phyloP scores from a whole-genome alignment of 2,329 filamentous ascomycete species.

The Pyrenophora teres region DNA sequence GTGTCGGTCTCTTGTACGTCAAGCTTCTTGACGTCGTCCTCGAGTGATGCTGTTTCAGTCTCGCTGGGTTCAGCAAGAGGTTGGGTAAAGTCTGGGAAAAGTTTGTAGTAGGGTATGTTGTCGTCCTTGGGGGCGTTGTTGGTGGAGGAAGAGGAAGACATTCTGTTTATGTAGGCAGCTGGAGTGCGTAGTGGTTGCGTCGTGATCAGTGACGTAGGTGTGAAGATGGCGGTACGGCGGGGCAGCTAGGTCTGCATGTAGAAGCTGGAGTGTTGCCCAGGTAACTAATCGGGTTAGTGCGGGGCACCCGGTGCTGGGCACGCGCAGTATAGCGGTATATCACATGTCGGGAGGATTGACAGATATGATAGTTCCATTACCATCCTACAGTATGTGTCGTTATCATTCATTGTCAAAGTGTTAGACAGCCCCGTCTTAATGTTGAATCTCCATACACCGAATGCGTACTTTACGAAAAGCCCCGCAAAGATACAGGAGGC shows the following conservation, averaged over 20 bases:
- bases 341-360: no score
- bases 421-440: no score
- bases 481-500: no score
- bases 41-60: constrained; percentile 5
- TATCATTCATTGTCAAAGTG: no score
- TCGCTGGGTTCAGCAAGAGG: background rate
- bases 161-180: constrained; percentile 24
- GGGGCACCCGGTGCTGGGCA: background rate
- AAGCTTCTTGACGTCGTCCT: constrained; percentile 11
- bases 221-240: background rate
- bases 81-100: background rate
- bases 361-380: no score
- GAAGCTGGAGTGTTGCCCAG: constrained; percentile 8
- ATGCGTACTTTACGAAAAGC: no score
- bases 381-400: no score
- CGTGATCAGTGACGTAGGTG: constrained; percentile 33
- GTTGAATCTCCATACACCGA: no score
- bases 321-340: no score
- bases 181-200: constrained; percentile 4
- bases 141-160: constrained; percentile 11
- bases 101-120: constrained; percentile 9
- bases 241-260: background rate
- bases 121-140: constrained; percentile 4
- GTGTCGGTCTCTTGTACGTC: constrained; percentile 6
- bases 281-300: constrained; percentile 7